Evolutionary conservation across 495 filamentous ascomycete species (phyloP).

Genomic region (Podospora tetraspora): DNA sequence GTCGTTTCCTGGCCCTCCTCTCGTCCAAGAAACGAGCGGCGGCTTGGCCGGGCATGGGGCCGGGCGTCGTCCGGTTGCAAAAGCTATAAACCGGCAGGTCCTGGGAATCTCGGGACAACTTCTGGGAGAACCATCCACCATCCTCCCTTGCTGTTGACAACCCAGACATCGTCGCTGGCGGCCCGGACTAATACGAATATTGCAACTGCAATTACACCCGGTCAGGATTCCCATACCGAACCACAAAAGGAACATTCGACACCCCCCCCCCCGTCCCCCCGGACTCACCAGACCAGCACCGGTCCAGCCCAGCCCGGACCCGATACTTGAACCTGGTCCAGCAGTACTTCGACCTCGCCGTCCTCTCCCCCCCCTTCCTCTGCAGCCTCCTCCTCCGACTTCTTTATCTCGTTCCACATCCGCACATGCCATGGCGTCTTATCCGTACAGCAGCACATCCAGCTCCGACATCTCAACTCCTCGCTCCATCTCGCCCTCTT

Average conservation of each 20-base stretch:
- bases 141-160: conserved; percentile 13
- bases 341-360: conserved; percentile 19
- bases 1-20: background rate
- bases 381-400: conserved; percentile 16
- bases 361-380: conserved; percentile 16
- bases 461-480: conserved; percentile 50
- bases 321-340: conserved; percentile 18
- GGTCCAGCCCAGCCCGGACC: background rate
- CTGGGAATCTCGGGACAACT: conserved; percentile 1
- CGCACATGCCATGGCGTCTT: conserved; percentile 47
- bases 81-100: conserved; percentile 13
- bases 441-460: conserved; percentile 35
- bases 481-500: conserved; percentile 48
- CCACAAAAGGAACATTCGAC: background rate
- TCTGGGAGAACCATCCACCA: conserved; percentile 1
- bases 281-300: background rate
- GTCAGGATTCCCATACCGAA: conserved; percentile 12
- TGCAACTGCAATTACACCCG: conserved; percentile 11
- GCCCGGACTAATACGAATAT: conserved; percentile 14
- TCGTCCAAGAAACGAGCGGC: conserved; percentile 7
- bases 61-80: conserved; percentile 3
- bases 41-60: conserved; percentile 8
- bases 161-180: conserved; percentile 7
- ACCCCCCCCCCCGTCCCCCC: background rate
- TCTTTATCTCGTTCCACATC: conserved; percentile 8